phyloP scores from a whole-genome alignment of 352 stramenopile species.

The Phytophthora crassamura region DNA sequence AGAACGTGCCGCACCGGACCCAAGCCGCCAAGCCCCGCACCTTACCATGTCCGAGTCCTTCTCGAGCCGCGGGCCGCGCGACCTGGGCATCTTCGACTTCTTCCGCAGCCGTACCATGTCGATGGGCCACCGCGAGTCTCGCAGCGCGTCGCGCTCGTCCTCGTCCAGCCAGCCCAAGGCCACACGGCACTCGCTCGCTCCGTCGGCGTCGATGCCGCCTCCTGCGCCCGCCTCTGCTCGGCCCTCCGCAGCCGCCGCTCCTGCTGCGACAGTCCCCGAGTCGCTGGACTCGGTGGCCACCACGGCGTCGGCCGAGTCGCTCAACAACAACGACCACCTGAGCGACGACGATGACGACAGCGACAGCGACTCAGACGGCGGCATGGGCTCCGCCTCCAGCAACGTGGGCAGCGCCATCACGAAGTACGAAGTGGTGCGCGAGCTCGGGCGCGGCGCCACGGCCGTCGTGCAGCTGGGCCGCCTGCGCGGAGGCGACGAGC shows the following conservation, averaged over 20 bases:
- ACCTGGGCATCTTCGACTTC: constrained; percentile 80
- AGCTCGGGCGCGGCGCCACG: constrained; percentile 82
- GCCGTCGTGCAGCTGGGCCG: constrained; percentile 82
- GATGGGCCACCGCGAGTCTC: constrained; percentile 35
- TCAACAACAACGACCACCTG: constrained; percentile 48
- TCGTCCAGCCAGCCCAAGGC: constrained; percentile 20
- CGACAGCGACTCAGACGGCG: constrained; percentile 47
- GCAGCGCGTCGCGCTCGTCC: constrained; percentile 28
- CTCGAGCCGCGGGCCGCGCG: constrained; percentile 29
- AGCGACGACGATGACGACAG: constrained; percentile 50
- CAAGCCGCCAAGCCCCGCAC: not conserved
- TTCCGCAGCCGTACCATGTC: constrained; percentile 72
- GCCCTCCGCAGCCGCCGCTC: not conserved
- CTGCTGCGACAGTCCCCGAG: constrained; percentile 3
- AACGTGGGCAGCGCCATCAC: constrained; percentile 50
- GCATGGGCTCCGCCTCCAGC: constrained; percentile 10
- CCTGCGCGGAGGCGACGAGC: constrained; percentile 54
- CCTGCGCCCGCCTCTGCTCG: constrained; percentile 8
- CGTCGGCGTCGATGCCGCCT: constrained; percentile 38
- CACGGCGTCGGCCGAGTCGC: constrained; percentile 46
- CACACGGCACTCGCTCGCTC: constrained; percentile 6
- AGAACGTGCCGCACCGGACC: constrained; percentile 6
- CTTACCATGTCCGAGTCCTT: constrained; percentile 38
- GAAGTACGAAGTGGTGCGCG: constrained; percentile 84
- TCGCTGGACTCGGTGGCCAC: constrained; percentile 51